Base-by-base conservation (phyloP, 2,329 filamentous ascomycete species). In the Drechslerella stenobrocha region DNA sequence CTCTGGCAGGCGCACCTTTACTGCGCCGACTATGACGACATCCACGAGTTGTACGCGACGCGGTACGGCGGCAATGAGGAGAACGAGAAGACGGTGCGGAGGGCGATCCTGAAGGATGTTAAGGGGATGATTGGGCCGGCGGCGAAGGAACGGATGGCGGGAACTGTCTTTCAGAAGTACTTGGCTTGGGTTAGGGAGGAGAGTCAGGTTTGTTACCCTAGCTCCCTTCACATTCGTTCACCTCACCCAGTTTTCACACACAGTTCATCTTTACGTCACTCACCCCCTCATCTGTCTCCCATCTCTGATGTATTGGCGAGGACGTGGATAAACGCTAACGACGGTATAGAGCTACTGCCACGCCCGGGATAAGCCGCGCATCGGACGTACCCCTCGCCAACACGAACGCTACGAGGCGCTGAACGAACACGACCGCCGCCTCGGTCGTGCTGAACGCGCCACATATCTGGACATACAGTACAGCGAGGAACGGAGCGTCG, bases 11-110 rank as follows among this genome's bases (percentile, higher is more conserved):
- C 52, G 1, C 50, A 51, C 28, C 40, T 58, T 6, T 11, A 44
- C 3, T 52, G 60, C 7, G 60, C 60, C 6, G 52, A 23, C 5
- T 65, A 65, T 35, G 47, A 58, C 6, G 52, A 46, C 23, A 26
- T 65, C 2, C 47, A 65, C 32, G 18, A 42, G 5, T 13, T 58
- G 1, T 65, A 58, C 15, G 46, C 52, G 7, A 37, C 22, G 37
- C 42, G 60, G 18, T 65, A 58, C 9, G 48, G 34, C n/a, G 58
- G 58, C 2, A 37, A 57, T 13, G 23, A 15, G 1, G n/a, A 20
- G 2, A 30, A 58, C 11, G 30, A 45, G 28, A 35, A 20, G 3
- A 32, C 22, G 24, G 35, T 58, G 8, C 3, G 9, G 5, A 15
- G 13, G 7, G 24, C 32, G 2, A 3, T 65, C 5, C 5, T 58